These are phyloP conservation scores for Incumbomyces delicatus DNA, from an alignment of 2,329 filamentous ascomycete genomes.

Conservation along the genomic window DNA sequence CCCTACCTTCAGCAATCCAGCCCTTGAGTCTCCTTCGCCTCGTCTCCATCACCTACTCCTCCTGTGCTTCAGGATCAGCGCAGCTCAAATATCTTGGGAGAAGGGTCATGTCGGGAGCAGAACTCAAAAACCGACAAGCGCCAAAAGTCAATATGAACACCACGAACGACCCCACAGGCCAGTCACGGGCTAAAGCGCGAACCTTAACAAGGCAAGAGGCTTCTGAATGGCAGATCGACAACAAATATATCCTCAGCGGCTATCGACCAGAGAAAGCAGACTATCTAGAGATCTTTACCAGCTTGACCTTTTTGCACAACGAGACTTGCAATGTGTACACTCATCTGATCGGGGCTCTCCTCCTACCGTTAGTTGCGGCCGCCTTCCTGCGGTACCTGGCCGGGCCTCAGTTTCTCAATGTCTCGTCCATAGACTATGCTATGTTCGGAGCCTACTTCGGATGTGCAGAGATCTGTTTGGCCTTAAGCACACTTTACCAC, in stretches of 20 bases:
- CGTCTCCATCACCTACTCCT: no score
- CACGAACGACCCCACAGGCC: background rate
- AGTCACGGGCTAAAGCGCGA: background rate
- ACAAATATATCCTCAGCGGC: constrained; percentile 16
- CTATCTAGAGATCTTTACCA: constrained; percentile 14
- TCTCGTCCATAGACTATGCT: constrained; percentile 12
- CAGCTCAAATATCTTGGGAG: background rate
- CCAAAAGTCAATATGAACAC: constrained; percentile 5
- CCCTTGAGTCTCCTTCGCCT: no score
- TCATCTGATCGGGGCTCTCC: constrained; percentile 15
- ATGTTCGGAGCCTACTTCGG: constrained; percentile 15
- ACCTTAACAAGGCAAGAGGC: constrained; percentile 10
- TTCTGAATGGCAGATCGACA: constrained; percentile 15
- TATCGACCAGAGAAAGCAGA: constrained; percentile 16
- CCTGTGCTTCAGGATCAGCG: no score
- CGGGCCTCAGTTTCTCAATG: constrained; percentile 13
- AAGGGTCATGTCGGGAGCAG: constrained; percentile 4
- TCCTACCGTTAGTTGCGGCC: constrained; percentile 13
- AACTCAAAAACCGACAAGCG: constrained; percentile 5
- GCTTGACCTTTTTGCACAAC: constrained; percentile 18
- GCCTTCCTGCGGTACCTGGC: constrained; percentile 9
- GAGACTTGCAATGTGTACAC: constrained; percentile 19
- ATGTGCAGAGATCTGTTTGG: constrained; percentile 14
- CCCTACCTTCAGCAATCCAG: no score
- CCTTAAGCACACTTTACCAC: constrained; percentile 3